Evolutionary conservation across 768 basidiomycete genomes (phyloP), one percentile per base, ranked within the genome.

Genomic region (Pisolithus tinctorius): DNA sequence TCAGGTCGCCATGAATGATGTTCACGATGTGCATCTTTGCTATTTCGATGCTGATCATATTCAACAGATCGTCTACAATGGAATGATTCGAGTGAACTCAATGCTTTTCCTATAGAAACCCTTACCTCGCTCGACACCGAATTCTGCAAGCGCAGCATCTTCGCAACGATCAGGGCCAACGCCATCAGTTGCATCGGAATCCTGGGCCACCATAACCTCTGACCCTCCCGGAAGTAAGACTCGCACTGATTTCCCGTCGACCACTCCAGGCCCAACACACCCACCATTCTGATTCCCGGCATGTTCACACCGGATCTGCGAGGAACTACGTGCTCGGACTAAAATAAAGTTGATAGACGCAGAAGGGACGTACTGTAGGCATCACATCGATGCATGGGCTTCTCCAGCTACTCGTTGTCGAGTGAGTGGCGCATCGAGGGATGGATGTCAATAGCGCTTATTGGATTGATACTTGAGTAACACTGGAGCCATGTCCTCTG

Each of bases 11-110:
- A 57, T 98, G 96, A 37, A 98, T 82, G 60, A 95, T 80, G 58
- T 94, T 88, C 3, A 84, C 85, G 3, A 74, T 62, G 67, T 99
- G 96, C 80, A 99, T 83, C 63, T 86, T 88, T 9, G 87, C 93
- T 27, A 99, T 81, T 60, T 94, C 85, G 2, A 70, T 69, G 6
- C 96, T 95, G 49, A 98, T 88, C 53, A 88, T 72, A 4, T 53
- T 55, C 85, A 96, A 87, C 39, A 97, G 71, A 2, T 69, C 68
- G 56, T 86, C 94, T 95, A 55, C 4, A 36, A 41, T 37, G 52
- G n/a, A 47, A 34, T 44, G 20, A 20, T 13, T 17, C 25, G 30
- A 52, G 16, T 4, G 38, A 3, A 3, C 10, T 57, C 42, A 58
- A 29, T n/a, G 10, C 23, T 10, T 10, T 2, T 26, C n/a, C 0